Base-by-base conservation (phyloP, 805 yeast species). In the Ogataea naganishii region DNA sequence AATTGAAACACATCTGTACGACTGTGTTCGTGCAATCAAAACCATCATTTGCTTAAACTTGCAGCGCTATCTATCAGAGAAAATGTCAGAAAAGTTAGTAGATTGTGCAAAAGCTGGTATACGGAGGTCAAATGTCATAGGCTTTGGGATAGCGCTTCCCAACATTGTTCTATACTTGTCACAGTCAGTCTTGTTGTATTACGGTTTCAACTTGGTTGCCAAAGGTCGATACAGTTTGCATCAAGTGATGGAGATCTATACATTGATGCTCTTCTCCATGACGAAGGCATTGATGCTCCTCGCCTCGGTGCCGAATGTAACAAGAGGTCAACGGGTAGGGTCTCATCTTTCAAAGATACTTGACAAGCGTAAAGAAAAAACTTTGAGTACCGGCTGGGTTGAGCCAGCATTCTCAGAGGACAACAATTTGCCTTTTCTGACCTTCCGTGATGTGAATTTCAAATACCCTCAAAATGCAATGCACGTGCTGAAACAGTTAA, bases 241-340 rank as follows among this genome's bases (percentile, higher is more conserved):
- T n/a, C 71, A 68, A 37, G 61, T 82, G 43, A 61, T 89, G 58
- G 71, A 74, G 42, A 82, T 88, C 0, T 67, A 83, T 31, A 68
- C 88, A 1, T 51, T 92, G 36, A 56, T 89, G 15, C 57, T 85
- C 2, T 84, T 89, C 47, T 75, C 95, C 0, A 59, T 84, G 18
- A 65, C 76, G 29, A 71, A 75, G 10, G 72, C 89, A 12, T 66
- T 76, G 4, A 59, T 66, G 14, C 44, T 82, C 16, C 56, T 86
- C 24, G 53, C 65, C 11, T 74, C 77, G 34, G 58, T 88, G n/a
- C 95, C 97, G 0, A 82, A 79, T 36, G 66, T 86, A 3, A 69
- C 80, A 14, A 69, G 86, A 35, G 95, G 95, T 1, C 78, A 83
- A 46, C 58, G 88, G 42, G 84, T 83, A 7, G 84, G 78, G 0